Percentiles rank a stretch among this genome's conserved stretches.
phyloP scores from a whole-genome alignment of 1,139 yeast genomes.

The Suhomyces kunorum region DNA sequence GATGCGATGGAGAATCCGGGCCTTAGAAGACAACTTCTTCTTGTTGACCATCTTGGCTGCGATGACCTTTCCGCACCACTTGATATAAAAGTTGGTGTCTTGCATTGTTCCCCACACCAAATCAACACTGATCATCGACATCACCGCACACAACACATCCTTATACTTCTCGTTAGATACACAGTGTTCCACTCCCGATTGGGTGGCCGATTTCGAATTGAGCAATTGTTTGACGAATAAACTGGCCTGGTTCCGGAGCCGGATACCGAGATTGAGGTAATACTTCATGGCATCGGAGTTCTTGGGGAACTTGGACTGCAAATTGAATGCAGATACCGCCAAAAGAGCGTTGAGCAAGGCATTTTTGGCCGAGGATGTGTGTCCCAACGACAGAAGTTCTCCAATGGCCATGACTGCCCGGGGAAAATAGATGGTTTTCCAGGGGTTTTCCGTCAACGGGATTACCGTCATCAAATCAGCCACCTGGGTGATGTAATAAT shows the following conservation, averaged over 20 bases:
- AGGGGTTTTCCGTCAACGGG: conserved; percentile 78
- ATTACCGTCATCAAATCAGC: conserved; percentile 89
- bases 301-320: conserved; percentile 68
- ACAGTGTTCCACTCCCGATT: conserved; percentile 50
- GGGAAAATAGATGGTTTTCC: conserved; percentile 84
- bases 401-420: conserved; percentile 81
- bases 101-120: conserved; percentile 92
- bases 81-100: conserved; percentile 73
- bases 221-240: conserved; percentile 57
- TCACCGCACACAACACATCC: conserved; percentile 78
- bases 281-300: conserved; percentile 65
- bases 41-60: conserved; percentile 66
- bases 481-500: conserved; percentile 75
- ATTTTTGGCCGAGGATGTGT: conserved; percentile 73
- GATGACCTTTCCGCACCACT: conserved; percentile 76
- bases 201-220: conserved; percentile 36
- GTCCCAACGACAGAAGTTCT: conserved; percentile 73
- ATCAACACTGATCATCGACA: conserved; percentile 87
- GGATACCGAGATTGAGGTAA: conserved; percentile 70
- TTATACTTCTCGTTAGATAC: conserved; percentile 71
- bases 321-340: conserved; percentile 80
- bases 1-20: conserved; percentile 73
- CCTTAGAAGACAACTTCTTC: conserved; percentile 71
- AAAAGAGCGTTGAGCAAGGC: conserved; percentile 76
- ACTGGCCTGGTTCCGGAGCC: conserved; percentile 74